phyloP scores from a whole-genome alignment of 2,329 filamentous ascomycete species.

The Penicillium vulpinum region DNA sequence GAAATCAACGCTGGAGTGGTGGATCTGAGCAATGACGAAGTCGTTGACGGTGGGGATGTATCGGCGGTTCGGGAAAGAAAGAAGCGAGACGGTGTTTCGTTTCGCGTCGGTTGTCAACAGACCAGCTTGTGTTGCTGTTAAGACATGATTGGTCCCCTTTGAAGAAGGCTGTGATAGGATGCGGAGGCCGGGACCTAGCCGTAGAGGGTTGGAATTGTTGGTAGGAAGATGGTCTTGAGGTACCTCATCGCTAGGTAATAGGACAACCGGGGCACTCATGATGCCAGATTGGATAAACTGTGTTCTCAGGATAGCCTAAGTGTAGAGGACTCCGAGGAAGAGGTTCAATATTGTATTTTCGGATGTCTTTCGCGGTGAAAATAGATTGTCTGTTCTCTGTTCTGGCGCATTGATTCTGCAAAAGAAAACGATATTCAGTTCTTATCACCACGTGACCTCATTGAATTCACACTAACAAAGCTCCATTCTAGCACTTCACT shows the following conservation, averaged over 20 bases:
- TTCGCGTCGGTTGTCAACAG: slow-evolving; percentile 40
- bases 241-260: slow-evolving; percentile 80
- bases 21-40: slow-evolving; percentile 82
- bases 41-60: slow-evolving; percentile 81
- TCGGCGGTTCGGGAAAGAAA: slow-evolving; percentile 50
- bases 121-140: slow-evolving; percentile 40
- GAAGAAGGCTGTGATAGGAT: slow-evolving; percentile 73
- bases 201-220: slow-evolving; percentile 66
- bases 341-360: not conserved
- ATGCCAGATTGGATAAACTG: slow-evolving; percentile 12
- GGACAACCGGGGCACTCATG: slow-evolving; percentile 63
- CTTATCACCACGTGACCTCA: slow-evolving; percentile 32
- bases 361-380: not conserved
- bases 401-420: not conserved
- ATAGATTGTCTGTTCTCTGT: not conserved
- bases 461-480: not conserved
- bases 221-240: slow-evolving; percentile 66
- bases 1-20: slow-evolving; percentile 71
- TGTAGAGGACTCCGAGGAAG: not conserved
- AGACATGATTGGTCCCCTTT: slow-evolving; percentile 53
- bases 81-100: slow-evolving; percentile 40
- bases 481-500: not conserved
- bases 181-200: slow-evolving; percentile 79
- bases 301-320: not conserved
- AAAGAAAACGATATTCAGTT: slow-evolving; percentile 22